Conservation (phyloP, 2,329 filamentous ascomycete species). For the Exophiala phaeomuriformis region DNA sequence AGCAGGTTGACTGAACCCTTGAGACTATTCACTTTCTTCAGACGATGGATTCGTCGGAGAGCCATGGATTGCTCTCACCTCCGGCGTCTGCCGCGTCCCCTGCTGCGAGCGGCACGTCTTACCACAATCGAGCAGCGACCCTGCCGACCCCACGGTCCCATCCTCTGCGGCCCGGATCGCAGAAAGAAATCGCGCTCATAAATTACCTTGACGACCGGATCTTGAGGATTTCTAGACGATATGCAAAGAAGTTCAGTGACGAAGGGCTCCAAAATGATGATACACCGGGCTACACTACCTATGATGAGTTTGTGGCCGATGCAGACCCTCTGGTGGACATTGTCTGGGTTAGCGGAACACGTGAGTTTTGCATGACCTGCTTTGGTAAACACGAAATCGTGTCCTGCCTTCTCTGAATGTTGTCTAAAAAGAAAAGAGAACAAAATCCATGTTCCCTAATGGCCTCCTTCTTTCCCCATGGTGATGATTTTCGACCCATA, state of each 20-base stretch:
- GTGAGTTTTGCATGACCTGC: slow-evolving; percentile 45
- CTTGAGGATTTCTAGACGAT: slow-evolving; percentile 45
- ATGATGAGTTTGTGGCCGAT: slow-evolving; percentile 65
- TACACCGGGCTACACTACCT: slow-evolving; percentile 51
- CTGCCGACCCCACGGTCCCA: slow-evolving; percentile 48
- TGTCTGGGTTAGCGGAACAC: slow-evolving; percentile 79
- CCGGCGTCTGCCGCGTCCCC: slow-evolving; percentile 20
- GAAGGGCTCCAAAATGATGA: slow-evolving; percentile 31
- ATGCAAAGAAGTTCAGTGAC: slow-evolving; percentile 45
- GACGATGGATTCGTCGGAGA: slow-evolving; percentile 7
- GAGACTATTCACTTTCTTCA: too few relatives aligned
- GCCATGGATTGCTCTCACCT: slow-evolving; percentile 13
- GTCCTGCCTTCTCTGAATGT: background rate
- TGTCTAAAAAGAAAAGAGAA: too few relatives aligned
- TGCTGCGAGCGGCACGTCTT: slow-evolving; percentile 6
- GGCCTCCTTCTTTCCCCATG: too few relatives aligned
- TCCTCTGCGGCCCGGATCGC: slow-evolving; percentile 49
- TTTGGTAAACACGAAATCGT: background rate
- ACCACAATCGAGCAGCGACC: slow-evolving; percentile 24
- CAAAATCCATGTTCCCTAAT: too few relatives aligned
- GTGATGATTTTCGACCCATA: too few relatives aligned
- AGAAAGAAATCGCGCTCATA: slow-evolving; percentile 53
- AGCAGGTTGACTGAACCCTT: background rate
- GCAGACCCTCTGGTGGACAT: slow-evolving; percentile 69
- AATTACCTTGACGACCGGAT: slow-evolving; percentile 50